Base-by-base conservation (phyloP, 192 early-diverging fungal genomes). In the Gaertneriomyces semiglobifer region DNA sequence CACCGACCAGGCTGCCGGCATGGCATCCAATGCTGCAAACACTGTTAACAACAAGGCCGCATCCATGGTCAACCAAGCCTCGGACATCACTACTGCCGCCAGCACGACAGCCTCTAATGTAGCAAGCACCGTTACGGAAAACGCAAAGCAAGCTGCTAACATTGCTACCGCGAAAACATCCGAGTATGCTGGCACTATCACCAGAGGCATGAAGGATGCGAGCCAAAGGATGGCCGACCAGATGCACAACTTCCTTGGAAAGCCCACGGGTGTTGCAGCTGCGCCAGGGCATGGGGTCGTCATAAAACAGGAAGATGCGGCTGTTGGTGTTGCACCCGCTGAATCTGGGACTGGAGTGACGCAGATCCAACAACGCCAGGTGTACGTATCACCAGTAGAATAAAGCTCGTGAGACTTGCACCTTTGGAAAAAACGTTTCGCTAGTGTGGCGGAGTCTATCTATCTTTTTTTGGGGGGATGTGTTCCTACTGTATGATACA, bases 211-310 rank as follows among this genome's bases (percentile, higher is more conserved):
- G 20, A 50, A 53, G 48, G 53, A 63, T 41, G 62, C 62, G 7
- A 52, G 50, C 6, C 10, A 63, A 9, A 39, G 18, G 5, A 40
- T 63, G 25, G 18, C 62, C 1, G 62, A 51, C 51, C n/a, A 63
- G 62, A 42, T 63, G 33, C 50, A 63, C 39, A 16, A 20, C 62
- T 6, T 63, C 11, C 48, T 63, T 25, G 50, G 53, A 47, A 47
- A 10, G 14, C 10, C 14, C 47, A 33, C 25, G 25, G 25, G 25
- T 33, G 25, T 33, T 33, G 45, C 61, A 7, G 11, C 55, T 11
- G 18, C 11, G n/a, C n/a, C 20, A 1, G 55, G 33, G 55, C 11
- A 16, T 25, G 55, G 18, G n/a, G 14, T 56, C 55, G 12, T 10
- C n/a, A 56, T 33, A 11, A 41, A 62, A 6, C 33, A 38, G 51